Evolutionary conservation across 495 filamentous ascomycete genomes (phyloP), one percentile per base, ranked within the genome.

Genomic region (Trichocladium uniseriatum): DNA sequence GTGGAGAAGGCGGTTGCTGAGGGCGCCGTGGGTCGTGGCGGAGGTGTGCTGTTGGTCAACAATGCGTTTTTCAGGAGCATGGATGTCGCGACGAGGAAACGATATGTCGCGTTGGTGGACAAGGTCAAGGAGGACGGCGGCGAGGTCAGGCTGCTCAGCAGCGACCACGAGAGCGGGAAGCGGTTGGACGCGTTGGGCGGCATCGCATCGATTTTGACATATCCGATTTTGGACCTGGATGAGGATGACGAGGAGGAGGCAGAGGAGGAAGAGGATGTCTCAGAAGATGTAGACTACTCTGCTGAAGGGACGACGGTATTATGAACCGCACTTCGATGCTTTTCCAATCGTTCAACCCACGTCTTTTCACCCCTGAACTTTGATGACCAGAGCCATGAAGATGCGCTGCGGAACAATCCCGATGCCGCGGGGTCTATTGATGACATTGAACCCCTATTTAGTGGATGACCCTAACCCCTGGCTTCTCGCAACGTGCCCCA

Each of bases 111-210:
- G 19, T 73, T 97, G 55, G 91, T 96, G 35, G 92, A 98, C 63
- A 84, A 81, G 38, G 92, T 97, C n/a, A 84, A 84, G 56, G 84
- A 84, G 41, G 80, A 85, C 43, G 94, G 94, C 29, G 92, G 92
- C 0, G 89, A 96, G 57, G 84, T 86, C 1, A 79, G 89, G 43
- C 74, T 96, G 21, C 66, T 97, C 38, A 97, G 94, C 57, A 89
- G 84, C 52, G 83, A 92, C 58, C 91, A 97, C 65, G 92, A 95
- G 71, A 96, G 92, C 69, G 92, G 92, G 15, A 82, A 84, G 66
- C 69, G 89, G 48, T 68, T 98, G 37, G 91, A 95, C 48, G 81
- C 78, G 3, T 59, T 98, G 49, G 91, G 92, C 1, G 85, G 88
- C 6, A 82, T 98, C 51, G 94, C 90, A 19, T 87, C 89, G 11